Evolutionary conservation across 345 rosid species (phyloP).

Genomic region (Eucalyptus pauciflora): DNA sequence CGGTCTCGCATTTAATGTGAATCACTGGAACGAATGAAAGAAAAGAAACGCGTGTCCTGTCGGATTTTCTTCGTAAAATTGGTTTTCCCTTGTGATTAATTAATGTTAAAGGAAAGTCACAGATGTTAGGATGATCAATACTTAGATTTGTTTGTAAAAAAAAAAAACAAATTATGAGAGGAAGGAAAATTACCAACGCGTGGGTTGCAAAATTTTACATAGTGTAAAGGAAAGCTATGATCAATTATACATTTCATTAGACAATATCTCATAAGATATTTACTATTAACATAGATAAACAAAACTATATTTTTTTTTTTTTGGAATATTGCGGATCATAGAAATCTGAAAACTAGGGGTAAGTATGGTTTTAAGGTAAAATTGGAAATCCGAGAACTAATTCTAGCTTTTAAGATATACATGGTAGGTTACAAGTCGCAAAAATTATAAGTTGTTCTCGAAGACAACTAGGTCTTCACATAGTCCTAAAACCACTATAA

Average conservation of each 20-base stretch:
- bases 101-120: neutral
- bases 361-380: neutral
- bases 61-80: neutral
- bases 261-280: neutral
- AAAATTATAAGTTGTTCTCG: no score
- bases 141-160: neutral
- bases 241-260: neutral
- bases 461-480: no score
- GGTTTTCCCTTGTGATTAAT: neutral
- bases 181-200: neutral
- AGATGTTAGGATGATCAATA: neutral
- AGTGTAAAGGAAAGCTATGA: neutral
- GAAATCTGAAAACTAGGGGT: neutral
- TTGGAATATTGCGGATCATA: neutral
- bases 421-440: fast-evolving
- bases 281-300: neutral
- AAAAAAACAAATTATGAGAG: neutral
- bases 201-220: neutral
- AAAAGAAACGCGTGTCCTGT: neutral
- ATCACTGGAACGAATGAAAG: neutral
- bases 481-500: no score
- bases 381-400: fast-evolving
- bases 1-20: neutral
- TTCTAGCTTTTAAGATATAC: fast-evolving
- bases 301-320: neutral